Conservation (phyloP, 1,139 yeast species). For the Chernovozyma sophiae-reginae region DNA sequence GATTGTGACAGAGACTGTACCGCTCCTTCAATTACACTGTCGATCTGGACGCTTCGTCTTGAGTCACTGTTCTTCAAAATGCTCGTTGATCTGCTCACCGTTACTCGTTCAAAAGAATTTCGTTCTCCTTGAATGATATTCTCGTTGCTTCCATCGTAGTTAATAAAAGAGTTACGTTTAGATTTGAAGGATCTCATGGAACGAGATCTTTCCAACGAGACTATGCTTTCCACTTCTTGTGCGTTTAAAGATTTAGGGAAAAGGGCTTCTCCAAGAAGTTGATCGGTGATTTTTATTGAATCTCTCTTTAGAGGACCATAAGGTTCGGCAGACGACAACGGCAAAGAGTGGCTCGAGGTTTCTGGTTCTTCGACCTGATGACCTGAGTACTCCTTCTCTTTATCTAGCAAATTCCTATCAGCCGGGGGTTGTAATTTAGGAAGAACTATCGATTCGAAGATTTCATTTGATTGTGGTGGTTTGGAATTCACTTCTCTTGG, state of each 20-base stretch:
- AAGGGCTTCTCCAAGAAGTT: constrained; percentile 55
- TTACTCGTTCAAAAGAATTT: constrained; percentile 10
- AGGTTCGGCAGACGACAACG: not conserved
- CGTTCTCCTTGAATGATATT: constrained; percentile 32
- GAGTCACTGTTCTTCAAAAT: constrained; percentile 41
- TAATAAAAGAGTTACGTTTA: constrained; percentile 41
- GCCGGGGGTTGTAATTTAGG: not conserved
- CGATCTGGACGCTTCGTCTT: constrained; percentile 5
- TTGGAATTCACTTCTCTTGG: constrained; percentile 2
- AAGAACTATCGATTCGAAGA: not conserved
- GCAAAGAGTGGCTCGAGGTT: not conserved
- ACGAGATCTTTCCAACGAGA: constrained; percentile 65
- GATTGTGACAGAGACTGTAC: not conserved
- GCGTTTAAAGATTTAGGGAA: constrained; percentile 67
- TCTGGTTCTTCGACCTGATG: not conserved
- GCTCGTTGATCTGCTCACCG: constrained; percentile 38
- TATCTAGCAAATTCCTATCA: not conserved
- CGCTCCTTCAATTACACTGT: constrained; percentile 1
- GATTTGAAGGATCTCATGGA: constrained; percentile 48
- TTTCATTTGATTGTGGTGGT: not conserved
- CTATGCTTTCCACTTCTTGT: constrained; percentile 71
- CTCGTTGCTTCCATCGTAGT: constrained; percentile 47
- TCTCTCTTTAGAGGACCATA: no score
- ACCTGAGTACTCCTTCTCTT: not conserved
- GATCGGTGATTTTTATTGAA: constrained; percentile 4